Base-by-base conservation (phyloP, 257 asterid genomes). In the Marsdenia floribunda region DNA sequence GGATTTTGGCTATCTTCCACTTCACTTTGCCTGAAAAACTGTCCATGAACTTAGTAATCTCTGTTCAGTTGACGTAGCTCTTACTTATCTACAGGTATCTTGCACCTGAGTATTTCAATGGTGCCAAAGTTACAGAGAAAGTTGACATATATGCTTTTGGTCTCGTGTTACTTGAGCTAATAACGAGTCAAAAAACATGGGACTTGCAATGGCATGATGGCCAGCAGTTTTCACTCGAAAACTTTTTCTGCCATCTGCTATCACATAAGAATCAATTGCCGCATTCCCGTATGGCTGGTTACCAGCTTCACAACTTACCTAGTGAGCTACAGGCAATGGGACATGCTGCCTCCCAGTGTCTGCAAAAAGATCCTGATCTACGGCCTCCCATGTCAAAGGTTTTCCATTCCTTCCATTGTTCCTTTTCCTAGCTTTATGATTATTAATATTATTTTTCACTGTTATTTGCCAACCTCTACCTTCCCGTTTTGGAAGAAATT, bases 341-440 rank as follows among this genome's bases (percentile, higher is more conserved):
- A 40, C 77, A 57, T 76, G 91, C 96, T 38, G 98, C 98, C 74
- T 82, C 90, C 14, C 66, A 85, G 82, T 92, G 98, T 79, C 87
- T 92, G 13, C 96, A 84, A 71, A 90, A 86, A 74, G 92, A 92
- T 84, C 98, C 97, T 60, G 85, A 86, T 38, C 76, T 74, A 76
- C 85, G 98, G 60, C 98, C 98, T 7, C 85, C 97, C 37, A 89
- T 92, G 90, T 90, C 97, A 63, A 92, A 92, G 96, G 97, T 90
- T 61, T 70, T 64, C 52, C 63, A 21, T 74, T 49, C 65, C 15
- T 57, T 7, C 42, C 42, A 6, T 35, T 49, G 14, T 24, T 3
- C 16, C 4, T 68, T 10, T 5, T 24, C 49, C 16, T 13, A 16
- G 16, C 22, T 33, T 29, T 38, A 2, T 22, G 2, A 14, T 64